Evolutionary conservation across 176 grass and related monocot genomes (phyloP).

Genomic region (Oropetium thomaeum): DNA sequence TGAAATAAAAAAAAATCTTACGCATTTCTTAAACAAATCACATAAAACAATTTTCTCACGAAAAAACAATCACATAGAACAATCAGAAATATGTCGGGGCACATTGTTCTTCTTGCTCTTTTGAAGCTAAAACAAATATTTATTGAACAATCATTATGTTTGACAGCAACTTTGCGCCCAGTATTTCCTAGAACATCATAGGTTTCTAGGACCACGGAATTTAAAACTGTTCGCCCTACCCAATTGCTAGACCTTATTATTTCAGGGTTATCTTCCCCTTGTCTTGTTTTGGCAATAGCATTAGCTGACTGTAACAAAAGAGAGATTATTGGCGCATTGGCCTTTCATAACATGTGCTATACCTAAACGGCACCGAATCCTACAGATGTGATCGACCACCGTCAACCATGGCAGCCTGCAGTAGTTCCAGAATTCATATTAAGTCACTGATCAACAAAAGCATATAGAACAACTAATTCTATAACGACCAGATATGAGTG

Average conservation of each 20-base stretch:
- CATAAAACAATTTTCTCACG: too few species aligned
- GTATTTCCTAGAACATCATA: too few species aligned
- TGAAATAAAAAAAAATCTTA: too few species aligned
- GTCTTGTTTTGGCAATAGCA: not conserved
- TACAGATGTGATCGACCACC: conserved; percentile 17
- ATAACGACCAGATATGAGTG: not conserved
- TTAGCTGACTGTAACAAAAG: not conserved
- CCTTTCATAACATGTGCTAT: not conserved
- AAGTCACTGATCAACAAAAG: not conserved
- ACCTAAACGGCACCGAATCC: not conserved
- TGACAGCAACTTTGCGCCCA: too few species aligned
- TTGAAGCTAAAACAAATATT: too few species aligned
- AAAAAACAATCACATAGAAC: too few species aligned
- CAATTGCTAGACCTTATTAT: not conserved
- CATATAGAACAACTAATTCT: not conserved
- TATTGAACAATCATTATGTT: too few species aligned
- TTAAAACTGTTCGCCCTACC: not conserved
- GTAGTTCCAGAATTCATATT: conserved; percentile 16
- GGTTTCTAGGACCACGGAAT: not conserved
- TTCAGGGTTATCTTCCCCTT: not conserved
- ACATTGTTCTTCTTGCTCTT: too few species aligned
- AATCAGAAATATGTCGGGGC: too few species aligned
- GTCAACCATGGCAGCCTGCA: conserved; percentile 36
- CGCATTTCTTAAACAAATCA: too few species aligned
- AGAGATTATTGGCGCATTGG: not conserved